phyloP scores from a whole-genome alignment of 2,329 filamentous ascomycete genomes.

The Ophiostoma sp. region DNA sequence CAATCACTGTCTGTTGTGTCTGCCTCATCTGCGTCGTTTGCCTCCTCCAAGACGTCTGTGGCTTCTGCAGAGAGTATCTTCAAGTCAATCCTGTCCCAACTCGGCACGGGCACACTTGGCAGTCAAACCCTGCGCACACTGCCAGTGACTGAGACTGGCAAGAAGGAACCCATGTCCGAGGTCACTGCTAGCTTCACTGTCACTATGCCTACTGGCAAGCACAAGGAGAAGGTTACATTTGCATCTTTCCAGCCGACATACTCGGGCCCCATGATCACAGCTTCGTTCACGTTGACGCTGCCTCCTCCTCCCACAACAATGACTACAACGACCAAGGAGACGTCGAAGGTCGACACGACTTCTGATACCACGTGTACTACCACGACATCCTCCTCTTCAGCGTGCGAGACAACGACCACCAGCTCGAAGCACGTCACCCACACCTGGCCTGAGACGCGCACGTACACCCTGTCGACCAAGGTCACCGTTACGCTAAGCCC shows the following conservation, averaged over 20 bases:
- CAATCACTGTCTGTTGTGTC: not conserved
- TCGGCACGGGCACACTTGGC: not conserved
- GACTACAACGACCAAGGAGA: not conserved
- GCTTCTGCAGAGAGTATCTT: conserved; percentile 6
- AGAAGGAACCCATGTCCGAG: conserved; percentile 11
- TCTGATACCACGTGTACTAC: not conserved
- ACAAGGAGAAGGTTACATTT: not conserved
- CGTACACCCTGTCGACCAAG: conserved; percentile 17
- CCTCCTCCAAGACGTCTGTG: not conserved
- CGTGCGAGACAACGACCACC: not conserved
- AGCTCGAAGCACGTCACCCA: not conserved
- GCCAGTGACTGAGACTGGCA: not conserved
- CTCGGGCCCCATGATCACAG: conserved; percentile 18
- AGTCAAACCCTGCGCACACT: not conserved
- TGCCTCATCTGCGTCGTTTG: not conserved
- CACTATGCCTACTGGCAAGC: conserved; percentile 16
- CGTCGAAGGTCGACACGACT: not conserved
- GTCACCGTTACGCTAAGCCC: conserved; percentile 17
- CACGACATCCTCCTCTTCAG: not conserved
- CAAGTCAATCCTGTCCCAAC: not conserved
- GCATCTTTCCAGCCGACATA: conserved; percentile 7
- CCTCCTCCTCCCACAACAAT: not conserved
- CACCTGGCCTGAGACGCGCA: conserved; percentile 19
- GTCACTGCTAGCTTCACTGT: conserved; percentile 28
- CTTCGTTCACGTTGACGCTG: conserved; percentile 19